Evolutionary conservation across 2,329 filamentous ascomycete species (phyloP).

Genomic region (Colletotrichum falcatum): DNA sequence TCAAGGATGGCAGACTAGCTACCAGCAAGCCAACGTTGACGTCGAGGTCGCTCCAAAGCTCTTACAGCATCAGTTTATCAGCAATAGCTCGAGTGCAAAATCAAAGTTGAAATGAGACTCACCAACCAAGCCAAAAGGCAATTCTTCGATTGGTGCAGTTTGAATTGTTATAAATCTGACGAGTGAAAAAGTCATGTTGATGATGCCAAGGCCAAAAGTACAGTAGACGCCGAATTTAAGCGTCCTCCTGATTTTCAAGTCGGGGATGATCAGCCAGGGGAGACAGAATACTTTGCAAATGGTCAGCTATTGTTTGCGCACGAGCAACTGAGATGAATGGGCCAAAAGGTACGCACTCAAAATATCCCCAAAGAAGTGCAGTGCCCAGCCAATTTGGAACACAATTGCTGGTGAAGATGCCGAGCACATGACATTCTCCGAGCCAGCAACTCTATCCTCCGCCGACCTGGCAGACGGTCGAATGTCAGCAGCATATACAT

Average conservation of each 20-base stretch:
- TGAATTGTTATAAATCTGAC: conserved; percentile 37
- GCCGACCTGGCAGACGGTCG: not conserved
- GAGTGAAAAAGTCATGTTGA: conserved; percentile 36
- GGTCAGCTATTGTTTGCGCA: not conserved
- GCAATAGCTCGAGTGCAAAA: not conserved
- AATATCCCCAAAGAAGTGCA: conserved; percentile 36
- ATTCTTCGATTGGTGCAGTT: conserved; percentile 19
- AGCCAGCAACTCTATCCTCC: conserved; percentile 9
- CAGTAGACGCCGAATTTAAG: conserved; percentile 35
- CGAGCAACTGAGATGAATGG: not conserved
- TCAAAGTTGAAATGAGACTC: not conserved
- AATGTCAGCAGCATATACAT: not conserved
- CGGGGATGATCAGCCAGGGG: conserved; percentile 28
- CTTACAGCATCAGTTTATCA: not conserved
- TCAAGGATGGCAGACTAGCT: conserved; percentile 29
- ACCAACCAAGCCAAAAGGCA: conserved; percentile 34
- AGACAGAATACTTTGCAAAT: conserved; percentile 15
- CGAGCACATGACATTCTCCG: conserved; percentile 31
- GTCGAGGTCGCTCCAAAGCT: conserved; percentile 34
- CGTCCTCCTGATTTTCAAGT: conserved; percentile 29
- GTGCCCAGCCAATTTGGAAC: conserved; percentile 34
- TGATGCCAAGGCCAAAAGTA: conserved; percentile 35
- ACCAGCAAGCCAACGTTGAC: conserved; percentile 34
- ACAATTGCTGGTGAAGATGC: conserved; percentile 28
- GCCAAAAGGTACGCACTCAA: not conserved